phyloP scores from a whole-genome alignment of 2,329 filamentous ascomycete species.

The Calonectria fujianensis region DNA sequence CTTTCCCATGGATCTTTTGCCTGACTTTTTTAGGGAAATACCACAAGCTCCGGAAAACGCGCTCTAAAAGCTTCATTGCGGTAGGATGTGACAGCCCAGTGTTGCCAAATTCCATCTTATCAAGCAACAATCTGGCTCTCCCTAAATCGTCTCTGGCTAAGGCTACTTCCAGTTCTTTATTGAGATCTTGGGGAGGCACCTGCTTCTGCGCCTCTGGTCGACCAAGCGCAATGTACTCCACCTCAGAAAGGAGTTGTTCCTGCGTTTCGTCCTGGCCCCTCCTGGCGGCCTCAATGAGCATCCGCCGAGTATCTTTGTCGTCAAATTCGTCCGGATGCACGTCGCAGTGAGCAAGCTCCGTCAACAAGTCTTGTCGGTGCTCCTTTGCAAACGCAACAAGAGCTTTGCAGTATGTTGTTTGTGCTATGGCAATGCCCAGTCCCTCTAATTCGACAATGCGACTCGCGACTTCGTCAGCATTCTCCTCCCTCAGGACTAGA shows the following conservation, averaged over 20 bases:
- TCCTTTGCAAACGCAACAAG: constrained; percentile 78
- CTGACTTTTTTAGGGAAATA: constrained; percentile 52
- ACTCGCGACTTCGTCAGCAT: constrained; percentile 72
- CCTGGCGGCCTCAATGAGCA: constrained; percentile 60
- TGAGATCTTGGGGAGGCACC: constrained; percentile 51
- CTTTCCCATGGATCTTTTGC: constrained; percentile 40
- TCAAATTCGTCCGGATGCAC: constrained; percentile 75
- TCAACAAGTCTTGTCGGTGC: constrained; percentile 70
- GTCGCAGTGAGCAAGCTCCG: constrained; percentile 68
- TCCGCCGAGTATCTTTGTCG: constrained; percentile 63
- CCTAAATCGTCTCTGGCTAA: constrained; percentile 43
- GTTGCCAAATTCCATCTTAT: constrained; percentile 58
- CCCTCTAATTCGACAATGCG: constrained; percentile 77
- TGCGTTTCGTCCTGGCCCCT: constrained; percentile 61
- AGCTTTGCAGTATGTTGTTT: constrained; percentile 79
- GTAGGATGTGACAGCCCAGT: constrained; percentile 55
- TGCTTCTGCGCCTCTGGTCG: constrained; percentile 41
- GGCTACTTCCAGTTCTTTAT: constrained; percentile 42
- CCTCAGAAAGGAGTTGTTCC: constrained; percentile 66
- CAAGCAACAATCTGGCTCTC: constrained; percentile 55
- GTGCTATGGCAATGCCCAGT: constrained; percentile 77
- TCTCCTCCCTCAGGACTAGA: constrained; percentile 80
- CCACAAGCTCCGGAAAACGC: constrained; percentile 54
- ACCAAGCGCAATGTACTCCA: constrained; percentile 56
- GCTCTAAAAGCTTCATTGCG: constrained; percentile 53